A percentile compares a stretch with the other conserved stretches of the same genome.
phyloP scores from a whole-genome alignment of 768 basidiomycete species.

The Podaxis sp. region DNA sequence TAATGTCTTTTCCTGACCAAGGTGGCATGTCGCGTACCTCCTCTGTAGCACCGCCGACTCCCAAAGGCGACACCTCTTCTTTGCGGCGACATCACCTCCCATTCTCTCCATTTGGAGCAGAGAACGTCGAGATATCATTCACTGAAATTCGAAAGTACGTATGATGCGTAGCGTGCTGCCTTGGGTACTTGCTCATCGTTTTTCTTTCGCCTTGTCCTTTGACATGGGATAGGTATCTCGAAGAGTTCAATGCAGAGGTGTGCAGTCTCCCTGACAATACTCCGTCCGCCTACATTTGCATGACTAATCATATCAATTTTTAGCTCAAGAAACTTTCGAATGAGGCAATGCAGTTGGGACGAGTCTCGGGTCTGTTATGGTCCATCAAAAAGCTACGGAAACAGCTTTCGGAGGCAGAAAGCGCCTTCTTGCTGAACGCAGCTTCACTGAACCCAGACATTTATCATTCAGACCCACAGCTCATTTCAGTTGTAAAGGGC shows the following conservation, averaged over 20 bases:
- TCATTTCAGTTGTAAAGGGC: neutral
- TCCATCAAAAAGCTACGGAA: conserved; percentile 2
- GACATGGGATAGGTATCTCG: neutral
- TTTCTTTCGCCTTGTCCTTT: neutral
- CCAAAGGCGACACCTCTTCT: neutral
- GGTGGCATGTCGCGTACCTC: too few relatives aligned
- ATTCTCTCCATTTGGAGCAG: neutral
- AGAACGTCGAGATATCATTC: neutral
- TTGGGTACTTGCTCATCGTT: neutral
- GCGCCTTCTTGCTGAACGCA: conserved; percentile 3
- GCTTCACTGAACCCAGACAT: conserved; percentile 4
- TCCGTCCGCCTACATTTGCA: too few relatives aligned
- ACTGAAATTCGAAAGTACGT: neutral
- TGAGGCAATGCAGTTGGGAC: neutral
- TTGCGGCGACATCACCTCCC: neutral
- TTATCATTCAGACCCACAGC: neutral
- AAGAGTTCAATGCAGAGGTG: neutral
- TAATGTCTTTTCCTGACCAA: neutral
- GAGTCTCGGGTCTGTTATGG: conserved; percentile 5
- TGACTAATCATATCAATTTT: too few relatives aligned
- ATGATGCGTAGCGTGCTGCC: neutral
- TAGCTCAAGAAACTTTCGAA: conserved; percentile 7
- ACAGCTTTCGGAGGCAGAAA: neutral
- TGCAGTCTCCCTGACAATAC: neutral
- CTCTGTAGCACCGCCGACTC: neutral